Conservation (phyloP, 345 rosid genomes). For the Lagerstroemia speciosa region DNA sequence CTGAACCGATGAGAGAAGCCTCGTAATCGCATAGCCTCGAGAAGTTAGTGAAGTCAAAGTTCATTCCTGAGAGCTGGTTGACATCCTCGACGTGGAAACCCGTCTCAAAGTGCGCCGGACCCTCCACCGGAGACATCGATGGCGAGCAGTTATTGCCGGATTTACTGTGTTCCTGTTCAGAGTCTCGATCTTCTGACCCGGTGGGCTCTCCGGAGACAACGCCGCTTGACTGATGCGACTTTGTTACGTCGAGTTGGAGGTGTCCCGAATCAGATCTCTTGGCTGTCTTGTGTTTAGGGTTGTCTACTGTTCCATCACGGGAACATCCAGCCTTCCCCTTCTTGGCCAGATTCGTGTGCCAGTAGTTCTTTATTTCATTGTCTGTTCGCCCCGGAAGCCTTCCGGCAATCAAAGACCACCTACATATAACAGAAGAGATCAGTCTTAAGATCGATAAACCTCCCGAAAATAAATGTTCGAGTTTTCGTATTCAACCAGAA, state of each 20-base stretch:
- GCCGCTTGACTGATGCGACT: not conserved
- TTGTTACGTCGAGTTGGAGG: not conserved
- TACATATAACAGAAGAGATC: not conserved
- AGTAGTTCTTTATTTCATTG: conserved; percentile 9
- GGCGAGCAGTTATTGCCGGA: not conserved
- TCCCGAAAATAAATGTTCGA: too few relatives aligned
- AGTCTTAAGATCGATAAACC: not conserved
- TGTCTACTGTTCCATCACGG: not conserved
- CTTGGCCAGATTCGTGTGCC: conserved; percentile 3
- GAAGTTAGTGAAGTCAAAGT: not conserved
- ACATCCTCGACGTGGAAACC: not conserved
- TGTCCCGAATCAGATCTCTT: not conserved
- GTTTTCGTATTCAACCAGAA: too few relatives aligned
- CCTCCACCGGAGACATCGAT: not conserved
- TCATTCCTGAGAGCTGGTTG: not conserved
- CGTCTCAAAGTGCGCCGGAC: not conserved
- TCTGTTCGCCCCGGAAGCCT: conserved; percentile 9
- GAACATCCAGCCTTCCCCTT: not conserved
- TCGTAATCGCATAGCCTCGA: not conserved
- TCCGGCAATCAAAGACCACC: conserved; percentile 9
- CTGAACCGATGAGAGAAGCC: not conserved
- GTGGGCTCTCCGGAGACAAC: not conserved
- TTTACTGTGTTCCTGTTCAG: not conserved
- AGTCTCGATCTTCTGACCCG: not conserved
- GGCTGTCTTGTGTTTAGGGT: not conserved